Evolutionary conservation across 177 flowering plant genomes (phyloP).

Genomic region (Vitis hybrid): DNA sequence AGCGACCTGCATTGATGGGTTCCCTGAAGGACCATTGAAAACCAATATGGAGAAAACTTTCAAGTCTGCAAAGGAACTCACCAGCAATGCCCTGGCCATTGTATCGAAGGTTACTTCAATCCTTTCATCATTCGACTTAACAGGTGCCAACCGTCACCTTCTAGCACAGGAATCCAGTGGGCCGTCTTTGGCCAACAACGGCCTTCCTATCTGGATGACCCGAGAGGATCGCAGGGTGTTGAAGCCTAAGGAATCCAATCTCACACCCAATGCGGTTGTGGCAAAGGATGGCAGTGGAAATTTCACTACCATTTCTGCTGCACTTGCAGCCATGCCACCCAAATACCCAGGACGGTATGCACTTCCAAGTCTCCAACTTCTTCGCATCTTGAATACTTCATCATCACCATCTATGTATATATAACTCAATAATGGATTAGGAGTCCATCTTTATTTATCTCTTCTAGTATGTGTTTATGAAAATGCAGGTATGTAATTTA

Average conservation of each 20-base stretch:
- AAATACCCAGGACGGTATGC: conserved; percentile 53
- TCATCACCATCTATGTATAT: too few relatives aligned
- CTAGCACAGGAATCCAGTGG: conserved; percentile 6
- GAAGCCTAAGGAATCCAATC: conserved; percentile 7
- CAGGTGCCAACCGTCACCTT: conserved; percentile 20
- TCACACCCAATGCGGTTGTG: conserved; percentile 40
- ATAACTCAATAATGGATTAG: too few relatives aligned
- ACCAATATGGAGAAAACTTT: conserved; percentile 25
- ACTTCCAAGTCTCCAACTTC: too few relatives aligned
- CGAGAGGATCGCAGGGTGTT: conserved; percentile 31
- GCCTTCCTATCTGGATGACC: conserved; percentile 41
- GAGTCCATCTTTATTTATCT: too few relatives aligned
- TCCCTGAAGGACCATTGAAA: conserved; percentile 44
- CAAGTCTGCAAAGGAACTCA: conserved; percentile 32
- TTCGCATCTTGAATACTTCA: too few relatives aligned
- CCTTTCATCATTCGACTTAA: neutral
- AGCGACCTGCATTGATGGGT: conserved; percentile 62
- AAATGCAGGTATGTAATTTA: conserved; percentile 55
- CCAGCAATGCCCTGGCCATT: conserved; percentile 66
- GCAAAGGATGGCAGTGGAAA: conserved; percentile 60
- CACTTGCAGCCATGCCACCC: conserved; percentile 38
- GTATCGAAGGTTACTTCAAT: conserved; percentile 28
- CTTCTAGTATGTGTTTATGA: neutral
- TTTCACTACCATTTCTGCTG: conserved; percentile 26
- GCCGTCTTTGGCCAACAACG: neutral